Evolutionary conservation across 192 early-diverging fungal genomes (phyloP).

Genomic region (Coemansia sp.): DNA sequence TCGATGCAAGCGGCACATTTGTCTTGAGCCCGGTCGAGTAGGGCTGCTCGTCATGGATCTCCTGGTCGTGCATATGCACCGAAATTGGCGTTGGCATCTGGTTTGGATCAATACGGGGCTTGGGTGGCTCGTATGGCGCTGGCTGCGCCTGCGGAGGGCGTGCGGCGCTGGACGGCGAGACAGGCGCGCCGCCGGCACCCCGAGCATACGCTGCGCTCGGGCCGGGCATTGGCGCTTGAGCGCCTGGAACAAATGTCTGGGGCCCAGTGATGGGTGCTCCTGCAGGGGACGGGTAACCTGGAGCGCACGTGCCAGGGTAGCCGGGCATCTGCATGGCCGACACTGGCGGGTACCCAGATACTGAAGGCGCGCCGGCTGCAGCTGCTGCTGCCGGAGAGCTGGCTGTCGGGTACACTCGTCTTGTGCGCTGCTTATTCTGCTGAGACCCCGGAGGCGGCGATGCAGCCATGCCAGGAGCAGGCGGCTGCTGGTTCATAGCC

Average conservation of each 20-base stretch:
- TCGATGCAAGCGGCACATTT: conserved; percentile 74
- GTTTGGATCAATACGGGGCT: conserved; percentile 86
- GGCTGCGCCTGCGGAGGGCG: conserved; percentile 35
- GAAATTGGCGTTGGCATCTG: conserved; percentile 87
- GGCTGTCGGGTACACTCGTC: conserved; percentile 24
- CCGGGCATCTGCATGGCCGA: conserved; percentile 19
- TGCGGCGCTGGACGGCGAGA: background rate
- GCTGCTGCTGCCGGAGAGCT: conserved; percentile 6
- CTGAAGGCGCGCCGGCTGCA: conserved; percentile 2
- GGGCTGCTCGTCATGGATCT: conserved; percentile 58
- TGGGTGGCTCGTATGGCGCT: conserved; percentile 35
- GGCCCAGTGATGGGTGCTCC: conserved; percentile 29
- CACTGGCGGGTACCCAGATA: conserved; percentile 21
- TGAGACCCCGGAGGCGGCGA: conserved; percentile 30
- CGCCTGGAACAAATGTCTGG: conserved; percentile 50
- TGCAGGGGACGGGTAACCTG: conserved; percentile 21
- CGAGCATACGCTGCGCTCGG: conserved; percentile 22
- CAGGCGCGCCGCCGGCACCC: conserved; percentile 17
- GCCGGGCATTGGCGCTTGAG: conserved; percentile 26
- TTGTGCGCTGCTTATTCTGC: conserved; percentile 31
- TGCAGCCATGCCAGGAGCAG: conserved; percentile 9
- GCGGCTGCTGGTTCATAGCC: conserved; percentile 19
- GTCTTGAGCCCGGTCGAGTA: conserved; percentile 73
- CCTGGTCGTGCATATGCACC: conserved; percentile 82
- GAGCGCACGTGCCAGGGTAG: conserved; percentile 16